Evolutionary conservation across 2,329 filamentous ascomycete species (phyloP).

Genomic region (Ploettnerulaceae sp.): DNA sequence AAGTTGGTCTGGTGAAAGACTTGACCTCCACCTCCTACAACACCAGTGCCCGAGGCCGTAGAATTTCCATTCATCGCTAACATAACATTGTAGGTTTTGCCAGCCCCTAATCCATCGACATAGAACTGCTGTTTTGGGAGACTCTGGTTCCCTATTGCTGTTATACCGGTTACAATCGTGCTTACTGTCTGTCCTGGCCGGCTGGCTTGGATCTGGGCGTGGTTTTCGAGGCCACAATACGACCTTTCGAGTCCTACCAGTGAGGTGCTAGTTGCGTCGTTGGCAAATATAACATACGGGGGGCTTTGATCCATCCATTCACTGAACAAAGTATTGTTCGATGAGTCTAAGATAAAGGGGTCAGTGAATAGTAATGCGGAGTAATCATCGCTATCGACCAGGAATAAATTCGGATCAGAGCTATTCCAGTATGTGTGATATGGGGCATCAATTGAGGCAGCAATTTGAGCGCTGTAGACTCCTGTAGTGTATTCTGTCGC

Average conservation of each 20-base stretch:
- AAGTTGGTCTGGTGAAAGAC: conserved; percentile 72
- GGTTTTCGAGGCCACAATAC: conserved; percentile 70
- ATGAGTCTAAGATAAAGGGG: conserved; percentile 55
- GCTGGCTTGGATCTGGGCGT: conserved; percentile 57
- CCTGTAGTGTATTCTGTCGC: conserved; percentile 48
- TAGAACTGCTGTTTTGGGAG: conserved; percentile 86
- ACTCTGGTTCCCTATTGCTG: conserved; percentile 58
- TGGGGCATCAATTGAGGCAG: conserved; percentile 71
- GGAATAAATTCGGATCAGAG: conserved; percentile 49
- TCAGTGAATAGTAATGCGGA: conserved; percentile 76
- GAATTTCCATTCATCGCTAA: conserved; percentile 58
- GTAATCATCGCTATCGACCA: conserved; percentile 79
- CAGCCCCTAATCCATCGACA: conserved; percentile 67
- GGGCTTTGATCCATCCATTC: conserved; percentile 52
- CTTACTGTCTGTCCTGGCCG: conserved; percentile 45
- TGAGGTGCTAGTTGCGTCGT: conserved; percentile 49
- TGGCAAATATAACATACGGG: conserved; percentile 75
- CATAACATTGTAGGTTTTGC: conserved; percentile 67
- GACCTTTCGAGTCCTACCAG: conserved; percentile 71
- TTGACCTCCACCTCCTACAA: conserved; percentile 66
- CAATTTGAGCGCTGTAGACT: conserved; percentile 74
- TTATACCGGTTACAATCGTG: conserved; percentile 58
- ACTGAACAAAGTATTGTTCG: conserved; percentile 44
- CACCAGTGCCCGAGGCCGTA: conserved; percentile 48
- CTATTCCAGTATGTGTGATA: conserved; percentile 61